Evolutionary conservation across 106 monocot genomes (phyloP).

Genomic region (Gastrodia elata): DNA sequence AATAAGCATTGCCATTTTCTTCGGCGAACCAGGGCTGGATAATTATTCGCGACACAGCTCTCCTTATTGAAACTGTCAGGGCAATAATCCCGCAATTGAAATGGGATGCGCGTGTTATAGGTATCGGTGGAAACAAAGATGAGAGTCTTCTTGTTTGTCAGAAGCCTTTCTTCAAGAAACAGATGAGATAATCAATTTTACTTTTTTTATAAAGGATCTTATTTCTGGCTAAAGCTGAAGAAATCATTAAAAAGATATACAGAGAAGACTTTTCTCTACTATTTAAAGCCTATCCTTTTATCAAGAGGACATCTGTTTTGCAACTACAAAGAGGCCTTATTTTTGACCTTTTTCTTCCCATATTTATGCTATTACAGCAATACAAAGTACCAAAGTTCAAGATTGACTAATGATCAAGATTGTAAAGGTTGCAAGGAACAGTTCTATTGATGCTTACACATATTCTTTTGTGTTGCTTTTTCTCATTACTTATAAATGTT

Average conservation of each 20-base stretch:
- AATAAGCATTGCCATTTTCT: neutral
- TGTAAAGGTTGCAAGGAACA: neutral
- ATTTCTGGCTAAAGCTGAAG: neutral
- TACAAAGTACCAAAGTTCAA: neutral
- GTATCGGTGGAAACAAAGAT: conserved; percentile 36
- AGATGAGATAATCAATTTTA: conserved; percentile 13
- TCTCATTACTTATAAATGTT: neutral
- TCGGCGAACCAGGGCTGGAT: conserved; percentile 60
- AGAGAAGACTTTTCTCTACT: neutral
- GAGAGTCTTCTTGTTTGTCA: conserved; percentile 73
- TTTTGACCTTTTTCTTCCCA: neutral
- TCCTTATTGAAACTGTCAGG: conserved; percentile 49
- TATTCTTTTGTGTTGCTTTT: neutral
- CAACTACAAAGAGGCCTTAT: neutral
- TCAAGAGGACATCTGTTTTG: too few relatives aligned
- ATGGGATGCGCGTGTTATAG: conserved; percentile 65
- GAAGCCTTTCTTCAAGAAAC: conserved; percentile 74
- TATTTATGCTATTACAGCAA: neutral
- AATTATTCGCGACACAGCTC: conserved; percentile 42
- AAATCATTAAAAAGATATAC: neutral
- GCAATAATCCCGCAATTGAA: conserved; percentile 38
- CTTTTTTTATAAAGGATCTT: neutral
- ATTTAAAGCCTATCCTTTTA: neutral
- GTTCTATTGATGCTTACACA: neutral
- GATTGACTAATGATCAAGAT: neutral